Evolutionary conservation across 1,284 basidiomycete species (phyloP), one percentile per base, ranked within the genome.

Genomic region (Cystobasidium pallidum): DNA sequence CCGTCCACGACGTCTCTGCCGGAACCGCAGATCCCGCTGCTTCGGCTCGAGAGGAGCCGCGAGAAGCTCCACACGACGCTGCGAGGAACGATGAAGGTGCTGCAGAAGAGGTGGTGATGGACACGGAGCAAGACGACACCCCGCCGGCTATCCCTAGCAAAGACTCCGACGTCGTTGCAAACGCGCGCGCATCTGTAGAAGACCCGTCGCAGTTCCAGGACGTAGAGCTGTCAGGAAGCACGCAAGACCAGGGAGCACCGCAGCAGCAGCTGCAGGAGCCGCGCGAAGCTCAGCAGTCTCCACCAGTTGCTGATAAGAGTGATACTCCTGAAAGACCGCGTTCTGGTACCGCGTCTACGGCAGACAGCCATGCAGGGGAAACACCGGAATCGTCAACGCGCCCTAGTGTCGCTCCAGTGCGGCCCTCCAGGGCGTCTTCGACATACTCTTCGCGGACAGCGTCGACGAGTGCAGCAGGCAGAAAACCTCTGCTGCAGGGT

Each of bases 401-500:
- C 6, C 64, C 51, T 39, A n/a, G 19, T 39, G 51, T 13, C 11
- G 51, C 64, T 19, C 17, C 58, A 43, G 58, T 61, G 17, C 43
- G 62, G 17, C 39, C 62, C 24, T 61, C 39, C 19, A 54, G 59
- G 26, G 45, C 67, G 15, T 70, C 67, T 10, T 63, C 59, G 1
- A 64, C 68, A 34, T 71, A 71, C 34, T 71, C 68, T n/a, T 30
- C 61, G 45, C 59, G 68, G n/a, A 64, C 68, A 28, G 59, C 68
- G 13, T 62, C 68, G 10, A 63, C 54, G 21, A 71, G 57, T 19
- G 59, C 68, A 55, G 55, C 68, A 21, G 52, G 43, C 10, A 47
- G 68, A 17, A 71, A 71, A 21, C 73, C 73, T 30, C 28, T 74
- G 30, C 58, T 74, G 13, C 70, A 71, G 39, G 73, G 73, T 0